A percentile compares a stretch with the other conserved stretches of the same genome.
phyloP scores from a whole-genome alignment of 768 basidiomycete species.

The Russula dissimulans region DNA sequence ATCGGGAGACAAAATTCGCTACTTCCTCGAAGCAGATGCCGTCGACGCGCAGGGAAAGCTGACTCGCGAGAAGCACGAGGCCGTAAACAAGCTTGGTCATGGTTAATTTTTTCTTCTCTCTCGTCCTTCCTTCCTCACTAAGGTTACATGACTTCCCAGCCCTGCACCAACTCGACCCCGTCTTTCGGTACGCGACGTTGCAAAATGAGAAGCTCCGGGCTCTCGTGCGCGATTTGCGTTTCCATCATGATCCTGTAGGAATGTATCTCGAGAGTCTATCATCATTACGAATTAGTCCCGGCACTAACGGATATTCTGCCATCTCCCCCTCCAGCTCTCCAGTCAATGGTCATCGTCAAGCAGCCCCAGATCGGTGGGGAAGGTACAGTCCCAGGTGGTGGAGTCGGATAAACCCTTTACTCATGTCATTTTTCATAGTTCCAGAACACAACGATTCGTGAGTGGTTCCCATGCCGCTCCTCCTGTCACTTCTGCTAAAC shows the following conservation, averaged over 20 bases:
- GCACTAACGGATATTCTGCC: slow-evolving; percentile 1
- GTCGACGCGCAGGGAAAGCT: slow-evolving; percentile 62
- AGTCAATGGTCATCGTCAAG: slow-evolving; percentile 95
- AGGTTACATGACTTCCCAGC: slow-evolving; percentile 33
- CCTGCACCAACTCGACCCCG: slow-evolving; percentile 76
- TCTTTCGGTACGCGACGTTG: slow-evolving; percentile 70
- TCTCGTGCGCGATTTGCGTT: slow-evolving; percentile 68
- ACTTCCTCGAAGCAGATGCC: slow-evolving; percentile 89
- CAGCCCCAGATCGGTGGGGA: slow-evolving; percentile 88
- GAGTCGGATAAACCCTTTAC: neutral
- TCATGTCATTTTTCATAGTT: slow-evolving; percentile 36
- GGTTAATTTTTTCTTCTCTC: slow-evolving; percentile 33
- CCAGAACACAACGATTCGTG: slow-evolving; percentile 91
- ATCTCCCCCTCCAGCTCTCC: slow-evolving; percentile 47
- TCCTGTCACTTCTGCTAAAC: neutral
- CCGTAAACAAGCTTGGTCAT: slow-evolving; percentile 94
- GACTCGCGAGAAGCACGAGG: slow-evolving; percentile 56
- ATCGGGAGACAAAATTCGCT: slow-evolving; percentile 91
- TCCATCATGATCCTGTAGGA: slow-evolving; percentile 83
- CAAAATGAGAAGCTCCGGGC: slow-evolving; percentile 63
- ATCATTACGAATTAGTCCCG: slow-evolving; percentile 10
- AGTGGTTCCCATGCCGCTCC: slow-evolving; percentile 25
- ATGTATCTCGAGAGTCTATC: slow-evolving; percentile 19
- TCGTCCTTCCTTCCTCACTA: neutral
- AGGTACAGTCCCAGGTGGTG: slow-evolving; percentile 37